A percentile compares a stretch with the other conserved stretches of the same genome.
Conservation (phyloP, 2,329 filamentous ascomycete species). For the Annulohypoxylon truncatum region DNA sequence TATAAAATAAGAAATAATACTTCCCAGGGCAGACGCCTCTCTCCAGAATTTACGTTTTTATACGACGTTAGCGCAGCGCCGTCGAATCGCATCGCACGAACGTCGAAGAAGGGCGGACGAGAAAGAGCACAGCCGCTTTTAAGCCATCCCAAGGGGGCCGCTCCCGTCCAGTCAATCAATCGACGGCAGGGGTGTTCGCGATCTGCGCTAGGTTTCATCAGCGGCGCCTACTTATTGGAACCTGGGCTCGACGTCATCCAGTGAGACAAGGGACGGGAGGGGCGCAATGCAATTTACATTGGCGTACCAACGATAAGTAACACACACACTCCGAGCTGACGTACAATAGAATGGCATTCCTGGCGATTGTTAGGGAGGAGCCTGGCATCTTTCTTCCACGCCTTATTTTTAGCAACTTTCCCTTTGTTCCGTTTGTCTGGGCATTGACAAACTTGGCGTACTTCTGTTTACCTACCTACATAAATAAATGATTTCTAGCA, state of each 20-base stretch:
- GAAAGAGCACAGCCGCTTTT: conserved; percentile 36
- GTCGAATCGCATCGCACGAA: conserved; percentile 19
- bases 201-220: conserved; percentile 37
- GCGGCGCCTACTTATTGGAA: conserved; percentile 32
- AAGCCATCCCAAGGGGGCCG: neutral
- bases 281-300: neutral
- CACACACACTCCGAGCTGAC: neutral
- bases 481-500: neutral
- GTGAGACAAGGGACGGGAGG: conserved; percentile 16
- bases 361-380: neutral
- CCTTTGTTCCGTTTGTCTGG: conserved; percentile 7
- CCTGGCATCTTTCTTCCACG: neutral
- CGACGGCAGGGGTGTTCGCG: conserved; percentile 26
- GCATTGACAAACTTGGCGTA: neutral
- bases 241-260: conserved; percentile 34
- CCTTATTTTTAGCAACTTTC: neutral
- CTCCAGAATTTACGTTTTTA: neutral
- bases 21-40: neutral
- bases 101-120: neutral
- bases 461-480: neutral
- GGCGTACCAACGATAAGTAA: neutral
- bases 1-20: neutral
- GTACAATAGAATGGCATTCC: neutral
- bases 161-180: conserved; percentile 34
- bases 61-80: conserved; percentile 1